These are phyloP conservation scores for Lactarius deliciosus DNA, from an alignment of 768 basidiomycete species.

Conservation along the genomic window DNA sequence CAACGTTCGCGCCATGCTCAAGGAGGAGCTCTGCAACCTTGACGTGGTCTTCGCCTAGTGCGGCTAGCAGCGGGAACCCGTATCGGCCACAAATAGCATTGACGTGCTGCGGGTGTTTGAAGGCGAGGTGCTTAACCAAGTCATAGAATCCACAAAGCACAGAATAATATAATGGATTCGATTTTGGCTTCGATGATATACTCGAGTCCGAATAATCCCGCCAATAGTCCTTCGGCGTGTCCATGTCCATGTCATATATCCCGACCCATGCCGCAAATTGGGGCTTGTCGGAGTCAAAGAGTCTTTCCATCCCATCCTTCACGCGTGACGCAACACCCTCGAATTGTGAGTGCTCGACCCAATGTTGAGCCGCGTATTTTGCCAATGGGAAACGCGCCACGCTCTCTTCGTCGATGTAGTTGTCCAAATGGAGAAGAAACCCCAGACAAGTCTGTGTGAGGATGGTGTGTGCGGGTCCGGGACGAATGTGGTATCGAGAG, in stretches of 20 bases:
- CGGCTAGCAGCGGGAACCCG: background rate
- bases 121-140: background rate
- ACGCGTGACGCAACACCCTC: background rate
- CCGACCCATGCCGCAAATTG: background rate
- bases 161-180: background rate
- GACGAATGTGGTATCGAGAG: background rate
- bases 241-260: background rate
- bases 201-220: too few species aligned
- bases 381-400: background rate
- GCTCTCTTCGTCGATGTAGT: background rate
- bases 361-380: background rate
- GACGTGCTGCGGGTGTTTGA: background rate
- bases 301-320: background rate
- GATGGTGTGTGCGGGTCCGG: background rate
- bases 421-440: background rate
- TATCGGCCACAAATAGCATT: background rate
- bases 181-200: too few species aligned
- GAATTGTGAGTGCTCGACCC: background rate
- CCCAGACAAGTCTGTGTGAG: background rate
- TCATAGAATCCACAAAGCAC: background rate
- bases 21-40: background rate
- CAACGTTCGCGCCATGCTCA: background rate
- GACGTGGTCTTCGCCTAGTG: background rate
- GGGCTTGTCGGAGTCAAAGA: background rate
- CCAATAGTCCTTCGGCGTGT: too few species aligned